phyloP scores from a whole-genome alignment of 495 filamentous ascomycete genomes.

The Neurospora tetraspora region DNA sequence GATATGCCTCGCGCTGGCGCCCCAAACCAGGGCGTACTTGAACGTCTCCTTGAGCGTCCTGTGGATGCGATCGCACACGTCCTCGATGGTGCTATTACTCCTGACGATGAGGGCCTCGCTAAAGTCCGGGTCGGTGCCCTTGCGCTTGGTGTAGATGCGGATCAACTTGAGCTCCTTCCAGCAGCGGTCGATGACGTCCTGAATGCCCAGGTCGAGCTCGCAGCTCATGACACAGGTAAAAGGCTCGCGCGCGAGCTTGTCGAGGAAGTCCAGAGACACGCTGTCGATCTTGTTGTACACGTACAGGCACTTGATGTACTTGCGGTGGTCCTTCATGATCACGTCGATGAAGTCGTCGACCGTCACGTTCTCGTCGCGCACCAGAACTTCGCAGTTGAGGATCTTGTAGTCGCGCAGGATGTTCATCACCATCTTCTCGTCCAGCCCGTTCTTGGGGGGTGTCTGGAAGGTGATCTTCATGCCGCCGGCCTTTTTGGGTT shows the following conservation, averaged over 20 bases:
- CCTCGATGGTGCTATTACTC: conserved; percentile 78
- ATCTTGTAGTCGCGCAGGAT: conserved; percentile 98
- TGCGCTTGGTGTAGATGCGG: conserved; percentile 92
- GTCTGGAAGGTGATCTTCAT: conserved; percentile 96
- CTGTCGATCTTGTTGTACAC: conserved; percentile 99
- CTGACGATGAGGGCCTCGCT: conserved; percentile 89
- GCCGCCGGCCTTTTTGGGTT: conserved; percentile 90
- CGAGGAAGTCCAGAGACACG: conserved; percentile 85
- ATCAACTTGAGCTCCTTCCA: conserved; percentile 93
- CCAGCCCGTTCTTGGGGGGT: conserved; percentile 69
- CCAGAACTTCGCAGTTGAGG: conserved; percentile 91
- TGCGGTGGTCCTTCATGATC: conserved; percentile 94
- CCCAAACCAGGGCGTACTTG: conserved; percentile 98
- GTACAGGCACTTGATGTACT: conserved; percentile 93
- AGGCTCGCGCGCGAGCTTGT: conserved; percentile 83
- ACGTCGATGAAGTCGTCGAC: conserved; percentile 99
- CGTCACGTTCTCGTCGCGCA: conserved; percentile 89
- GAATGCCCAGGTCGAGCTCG: conserved; percentile 93
- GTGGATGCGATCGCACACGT: conserved; percentile 95
- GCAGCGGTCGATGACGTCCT: conserved; percentile 87
- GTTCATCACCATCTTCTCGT: conserved; percentile 96
- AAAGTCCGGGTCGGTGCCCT: conserved; percentile 87
- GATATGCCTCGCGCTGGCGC: conserved; percentile 86
- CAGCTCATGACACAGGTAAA: conserved; percentile 96
- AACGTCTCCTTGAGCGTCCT: conserved; percentile 94